Conservation (phyloP, 2,329 filamentous ascomycete genomes). For the Fusarium pseudocircinatum region DNA sequence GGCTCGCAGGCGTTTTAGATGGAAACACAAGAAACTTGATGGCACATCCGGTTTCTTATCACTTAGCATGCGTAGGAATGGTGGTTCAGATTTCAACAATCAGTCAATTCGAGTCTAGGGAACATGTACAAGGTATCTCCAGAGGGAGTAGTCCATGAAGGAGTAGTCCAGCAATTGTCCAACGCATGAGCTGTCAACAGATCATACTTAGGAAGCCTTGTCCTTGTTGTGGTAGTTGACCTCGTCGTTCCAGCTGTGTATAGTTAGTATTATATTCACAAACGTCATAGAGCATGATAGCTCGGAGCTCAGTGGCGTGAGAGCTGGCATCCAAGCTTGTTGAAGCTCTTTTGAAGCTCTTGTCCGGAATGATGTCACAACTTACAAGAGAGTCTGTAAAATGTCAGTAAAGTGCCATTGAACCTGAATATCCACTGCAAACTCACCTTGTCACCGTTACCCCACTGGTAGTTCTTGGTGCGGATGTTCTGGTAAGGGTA, state of each 20-base stretch:
- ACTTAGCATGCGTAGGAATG: background rate
- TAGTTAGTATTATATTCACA: conserved; percentile 30
- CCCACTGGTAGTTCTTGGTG: conserved; percentile 94
- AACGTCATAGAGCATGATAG: background rate
- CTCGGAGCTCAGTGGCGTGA: background rate
- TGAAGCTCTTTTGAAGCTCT: conserved; percentile 6
- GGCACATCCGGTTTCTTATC: background rate
- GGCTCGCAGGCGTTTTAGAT: background rate
- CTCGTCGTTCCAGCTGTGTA: conserved; percentile 83
- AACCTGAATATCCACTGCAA: background rate
- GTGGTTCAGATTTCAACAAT: conserved; percentile 23
- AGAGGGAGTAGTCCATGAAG: conserved; percentile 37
- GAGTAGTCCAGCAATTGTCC: conserved; percentile 44
- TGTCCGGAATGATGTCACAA: conserved; percentile 15
- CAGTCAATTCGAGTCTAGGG: conserved; percentile 48
- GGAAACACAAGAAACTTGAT: background rate
- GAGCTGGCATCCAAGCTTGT: conserved; percentile 7
- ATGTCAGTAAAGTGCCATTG: conserved; percentile 40
- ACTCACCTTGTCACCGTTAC: conserved; percentile 90
- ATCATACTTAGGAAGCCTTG: conserved; percentile 63
- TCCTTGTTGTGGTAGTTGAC: conserved; percentile 99
- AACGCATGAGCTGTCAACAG: conserved; percentile 25
- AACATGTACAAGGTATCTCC: conserved; percentile 47
- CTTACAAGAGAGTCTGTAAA: conserved; percentile 63
- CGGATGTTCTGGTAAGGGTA: conserved; percentile 99